Base-by-base conservation (phyloP, 2,329 filamentous ascomycete genomes). In the Phoma herbarum region DNA sequence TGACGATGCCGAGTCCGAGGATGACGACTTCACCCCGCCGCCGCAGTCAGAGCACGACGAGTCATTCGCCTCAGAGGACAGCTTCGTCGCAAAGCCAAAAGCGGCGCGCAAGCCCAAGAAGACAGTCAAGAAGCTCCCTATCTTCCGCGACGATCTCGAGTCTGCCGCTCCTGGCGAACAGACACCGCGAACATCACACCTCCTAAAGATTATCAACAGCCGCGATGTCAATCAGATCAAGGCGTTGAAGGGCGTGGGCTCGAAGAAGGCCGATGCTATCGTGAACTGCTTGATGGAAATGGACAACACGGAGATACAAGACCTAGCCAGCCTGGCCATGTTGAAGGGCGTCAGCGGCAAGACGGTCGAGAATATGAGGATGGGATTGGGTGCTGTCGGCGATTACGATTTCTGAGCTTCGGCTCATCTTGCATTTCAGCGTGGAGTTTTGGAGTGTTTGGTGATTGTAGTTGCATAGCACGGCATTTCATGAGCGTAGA, bases 201-300 rank as follows among this genome's bases (percentile, higher is more conserved):
- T 93, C 2, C 82, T 93, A 2, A 81, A 85, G 45, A 89, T 92
- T 67, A 85, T 93, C 77, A 93, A 93, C 79, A 91, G 88, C 20
- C 84, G 88, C 47, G 88, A 93, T 60, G 77, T 89, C 18, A 79
- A 79, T 14, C 81, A 85, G 70, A 92, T 93, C 75, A 85, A 84
- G 68, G 79, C 85, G 3, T 81, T 93, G 1, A 86, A 87, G 37
- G 90, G 90, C 2, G 88, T 93, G 11, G 90, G 90, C 0, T 82
- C 86, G 1, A 92, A 92, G 79, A 90, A 88, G 74, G 90, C 90
- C 2, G 80, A 83, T 57, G 78, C 77, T 11, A 84, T 84, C 35
- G 81, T 83, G 1, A 79, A 80, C 37, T 80, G 76, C 60, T 64
- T 84, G 12, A 76, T 80, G 29, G 81, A 82, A 62, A 75, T 82